These are phyloP conservation scores for Lunasporangiospora selenospora DNA, from an alignment of 192 early-diverging fungal species.

Conservation along the genomic window DNA sequence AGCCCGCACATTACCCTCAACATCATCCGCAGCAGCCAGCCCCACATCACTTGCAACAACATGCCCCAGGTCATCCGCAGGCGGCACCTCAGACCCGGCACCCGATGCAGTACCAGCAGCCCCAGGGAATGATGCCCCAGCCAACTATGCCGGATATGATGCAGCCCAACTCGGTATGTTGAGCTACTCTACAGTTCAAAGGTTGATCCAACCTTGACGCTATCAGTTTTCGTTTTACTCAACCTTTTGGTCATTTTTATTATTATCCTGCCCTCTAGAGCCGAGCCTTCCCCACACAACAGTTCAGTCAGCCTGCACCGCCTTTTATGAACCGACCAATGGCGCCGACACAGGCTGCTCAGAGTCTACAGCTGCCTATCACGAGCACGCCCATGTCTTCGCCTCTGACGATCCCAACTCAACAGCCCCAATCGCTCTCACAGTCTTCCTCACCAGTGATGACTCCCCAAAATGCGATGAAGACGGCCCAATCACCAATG, in stretches of 20 bases:
- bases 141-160: too few species aligned
- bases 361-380: slow-evolving; percentile 23
- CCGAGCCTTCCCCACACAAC: slow-evolving; percentile 13
- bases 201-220: too few species aligned
- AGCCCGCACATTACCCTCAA: slow-evolving; percentile 7
- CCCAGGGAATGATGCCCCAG: too few species aligned
- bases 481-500: slow-evolving; percentile 32
- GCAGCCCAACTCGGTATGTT: too few species aligned
- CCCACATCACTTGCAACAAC: slow-evolving; percentile 10
- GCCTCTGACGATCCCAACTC: slow-evolving; percentile 20
- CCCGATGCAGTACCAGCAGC: slow-evolving; percentile 17
- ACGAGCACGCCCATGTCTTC: slow-evolving; percentile 20
- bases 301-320: slow-evolving; percentile 7
- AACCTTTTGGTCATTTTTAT: too few species aligned
- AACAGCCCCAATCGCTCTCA: slow-evolving; percentile 20
- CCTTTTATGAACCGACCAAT: slow-evolving; percentile 20
- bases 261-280: too few species aligned
- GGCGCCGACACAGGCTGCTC: slow-evolving; percentile 19
- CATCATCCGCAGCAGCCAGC: slow-evolving; percentile 9
- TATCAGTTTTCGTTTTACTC: too few species aligned
- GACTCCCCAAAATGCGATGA: slow-evolving; percentile 41
- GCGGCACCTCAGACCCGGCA: slow-evolving; percentile 17
- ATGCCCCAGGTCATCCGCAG: slow-evolving; percentile 11
- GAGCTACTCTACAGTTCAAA: too few species aligned
- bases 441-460: slow-evolving; percentile 32